Base-by-base conservation (phyloP, 2,329 filamentous ascomycete species). In the Aspergillus unguis region DNA sequence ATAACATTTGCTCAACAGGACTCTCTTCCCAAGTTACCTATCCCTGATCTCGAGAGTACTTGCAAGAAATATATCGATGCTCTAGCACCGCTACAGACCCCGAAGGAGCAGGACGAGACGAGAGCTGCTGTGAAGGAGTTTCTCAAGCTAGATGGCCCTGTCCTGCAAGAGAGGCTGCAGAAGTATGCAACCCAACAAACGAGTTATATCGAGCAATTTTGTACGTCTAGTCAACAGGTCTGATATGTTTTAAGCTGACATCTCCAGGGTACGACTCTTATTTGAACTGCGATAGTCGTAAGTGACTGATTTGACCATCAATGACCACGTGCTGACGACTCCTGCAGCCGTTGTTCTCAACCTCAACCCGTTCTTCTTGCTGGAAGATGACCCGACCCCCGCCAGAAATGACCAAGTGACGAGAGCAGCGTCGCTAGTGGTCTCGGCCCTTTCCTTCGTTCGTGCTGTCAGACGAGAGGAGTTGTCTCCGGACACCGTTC, bases 191-290 rank as follows among this genome's bases (percentile, higher is more conserved):
- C 84, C 44, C 90, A 88, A 41, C 92, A 92, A 74, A 90, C 90
- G 35, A 97, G 92, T 72, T 99, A 96, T 68, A 97, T 99, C 63
- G 94, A 97, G 69, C 94, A 99, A 65, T 99, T 99, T 64, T 99
- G 92, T 96, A 82, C 68, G 89, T 81, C 26, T 27, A 6, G 7
- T 6, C 2, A 8, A 33, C 1, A 5, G n/a, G 2, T 35, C 2
- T 25, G 3, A 7, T 29, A 32, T 3, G 17, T 6, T 17, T 4
- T 5, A 36, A 9, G 26, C 59, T 62, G 44, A 61, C 48, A n/a
- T 23, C 8, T 17, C 3, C 47, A 96, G 92, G 92, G 94, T 97
- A 97, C 69, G 94, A 99, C 71, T 97, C 94, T 29, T 99, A 97
- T 68, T 80, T 99, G 58, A 97, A 97, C 75, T 99, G 87, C 68